phyloP scores from a whole-genome alignment of 345 rosid species.

The Camelina neglecta region DNA sequence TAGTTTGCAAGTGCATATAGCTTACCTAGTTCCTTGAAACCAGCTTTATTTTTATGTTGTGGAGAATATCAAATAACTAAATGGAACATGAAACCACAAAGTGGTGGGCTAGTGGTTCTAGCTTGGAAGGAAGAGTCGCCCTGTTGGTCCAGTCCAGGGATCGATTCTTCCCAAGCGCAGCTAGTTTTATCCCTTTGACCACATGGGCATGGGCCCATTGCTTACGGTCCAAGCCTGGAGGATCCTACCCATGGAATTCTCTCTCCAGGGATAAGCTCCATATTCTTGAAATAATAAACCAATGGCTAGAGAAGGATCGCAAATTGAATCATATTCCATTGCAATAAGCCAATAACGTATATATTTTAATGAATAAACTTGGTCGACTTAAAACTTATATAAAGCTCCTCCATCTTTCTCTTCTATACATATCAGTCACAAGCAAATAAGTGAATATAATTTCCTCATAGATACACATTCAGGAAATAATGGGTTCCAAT shows the following conservation, averaged over 20 bases:
- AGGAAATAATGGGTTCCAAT: slow-evolving; percentile 43
- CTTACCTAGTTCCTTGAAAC: background rate
- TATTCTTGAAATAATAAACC: slow-evolving; percentile 5
- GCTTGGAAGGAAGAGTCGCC: no score
- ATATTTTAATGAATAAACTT: background rate
- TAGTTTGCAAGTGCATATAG: no score
- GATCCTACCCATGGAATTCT: no score
- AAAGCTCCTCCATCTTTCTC: background rate
- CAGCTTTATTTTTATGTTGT: background rate
- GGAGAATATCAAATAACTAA: slow-evolving; percentile 34
- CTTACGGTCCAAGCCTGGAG: no score
- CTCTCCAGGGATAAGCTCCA: background rate
- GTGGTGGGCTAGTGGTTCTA: no score
- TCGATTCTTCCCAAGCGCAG: no score
- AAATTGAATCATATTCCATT: slow-evolving; percentile 42
- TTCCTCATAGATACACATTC: slow-evolving; percentile 10
- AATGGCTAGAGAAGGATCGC: slow-evolving; percentile 30
- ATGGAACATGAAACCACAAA: background rate
- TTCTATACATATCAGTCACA: slow-evolving; percentile 18
- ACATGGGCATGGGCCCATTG: no score
- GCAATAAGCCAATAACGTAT: no score
- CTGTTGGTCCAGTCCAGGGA: no score
- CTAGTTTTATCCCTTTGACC: no score
- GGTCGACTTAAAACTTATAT: slow-evolving; percentile 24
- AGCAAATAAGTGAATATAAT: slow-evolving; percentile 19